A percentile compares a stretch with the other conserved stretches of the same genome.
These are phyloP conservation scores for Trichoderma sp. DNA, from an alignment of 2,329 filamentous ascomycete species.

Conservation along the genomic window DNA sequence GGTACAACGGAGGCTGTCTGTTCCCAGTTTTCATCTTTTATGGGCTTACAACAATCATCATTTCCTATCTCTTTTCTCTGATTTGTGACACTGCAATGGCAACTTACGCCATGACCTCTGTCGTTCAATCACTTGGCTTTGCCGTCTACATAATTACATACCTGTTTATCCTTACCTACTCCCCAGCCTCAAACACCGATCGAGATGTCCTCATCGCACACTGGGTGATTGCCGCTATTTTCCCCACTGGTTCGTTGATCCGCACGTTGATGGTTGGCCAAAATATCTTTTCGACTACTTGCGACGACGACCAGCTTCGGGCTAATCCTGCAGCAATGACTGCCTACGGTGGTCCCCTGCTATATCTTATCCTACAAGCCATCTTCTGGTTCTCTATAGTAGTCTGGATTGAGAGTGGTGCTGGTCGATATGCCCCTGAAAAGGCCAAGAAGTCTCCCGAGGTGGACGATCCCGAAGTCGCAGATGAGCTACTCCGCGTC, in stretches of 20 bases:
- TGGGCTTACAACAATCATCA: slow-evolving; percentile 69
- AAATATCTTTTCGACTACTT: slow-evolving; percentile 78
- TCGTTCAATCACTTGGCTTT: slow-evolving; percentile 27
- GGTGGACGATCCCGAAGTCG: slow-evolving; percentile 32
- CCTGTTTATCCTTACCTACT: slow-evolving; percentile 70
- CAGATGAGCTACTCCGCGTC: slow-evolving; percentile 31
- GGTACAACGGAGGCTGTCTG: slow-evolving; percentile 61
- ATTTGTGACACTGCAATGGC: slow-evolving; percentile 64
- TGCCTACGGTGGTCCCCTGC: slow-evolving; percentile 75
- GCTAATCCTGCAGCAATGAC: slow-evolving; percentile 65
- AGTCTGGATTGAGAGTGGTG: slow-evolving; percentile 74
- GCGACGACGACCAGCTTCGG: slow-evolving; percentile 54
- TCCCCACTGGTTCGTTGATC: slow-evolving; percentile 52
- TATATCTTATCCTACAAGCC: slow-evolving; percentile 74
- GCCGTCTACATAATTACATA: slow-evolving; percentile 48
- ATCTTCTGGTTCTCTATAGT: slow-evolving; percentile 67
- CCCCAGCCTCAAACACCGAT: slow-evolving; percentile 67
- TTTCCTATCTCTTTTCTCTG: slow-evolving; percentile 64
- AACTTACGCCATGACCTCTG: slow-evolving; percentile 21
- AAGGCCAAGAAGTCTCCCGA: slow-evolving; percentile 25
- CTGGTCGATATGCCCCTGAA: slow-evolving; percentile 22
- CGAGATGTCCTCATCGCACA: slow-evolving; percentile 67
- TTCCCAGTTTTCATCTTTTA: slow-evolving; percentile 78
- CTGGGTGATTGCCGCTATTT: slow-evolving; percentile 67
- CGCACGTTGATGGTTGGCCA: slow-evolving; percentile 71